Conservation (phyloP, 495 filamentous ascomycete genomes). For the Penicillium psychrofluorescens region DNA sequence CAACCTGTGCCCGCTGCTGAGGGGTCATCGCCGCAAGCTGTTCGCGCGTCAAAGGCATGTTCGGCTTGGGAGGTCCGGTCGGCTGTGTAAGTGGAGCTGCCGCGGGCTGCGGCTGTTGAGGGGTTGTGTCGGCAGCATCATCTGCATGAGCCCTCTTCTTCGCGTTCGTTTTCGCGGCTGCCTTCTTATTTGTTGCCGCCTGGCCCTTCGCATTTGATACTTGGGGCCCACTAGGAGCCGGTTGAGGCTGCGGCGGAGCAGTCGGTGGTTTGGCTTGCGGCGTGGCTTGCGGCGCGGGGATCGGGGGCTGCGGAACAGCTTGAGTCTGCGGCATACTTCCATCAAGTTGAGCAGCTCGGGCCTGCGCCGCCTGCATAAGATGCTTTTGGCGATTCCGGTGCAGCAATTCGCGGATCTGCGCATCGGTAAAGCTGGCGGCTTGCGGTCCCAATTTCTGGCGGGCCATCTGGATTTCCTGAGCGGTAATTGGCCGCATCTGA, state of each 20-base stretch:
- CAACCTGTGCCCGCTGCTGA: slow-evolving; percentile 40
- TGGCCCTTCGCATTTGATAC: slow-evolving; percentile 14
- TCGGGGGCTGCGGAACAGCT: slow-evolving; percentile 27
- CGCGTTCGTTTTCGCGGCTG: slow-evolving; percentile 23
- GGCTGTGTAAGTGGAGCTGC: slow-evolving; percentile 14
- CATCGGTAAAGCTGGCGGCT: slow-evolving; percentile 39
- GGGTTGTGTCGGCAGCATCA: slow-evolving; percentile 47
- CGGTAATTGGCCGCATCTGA: slow-evolving; percentile 30
- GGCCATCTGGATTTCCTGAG: slow-evolving; percentile 39
- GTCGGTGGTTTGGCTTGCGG: slow-evolving; percentile 18
- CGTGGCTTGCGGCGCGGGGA: slow-evolving; percentile 14
- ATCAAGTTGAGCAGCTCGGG: slow-evolving; percentile 17
- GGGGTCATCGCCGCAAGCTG: slow-evolving; percentile 46
- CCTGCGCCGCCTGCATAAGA: slow-evolving; percentile 24
- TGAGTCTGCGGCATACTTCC: slow-evolving; percentile 23
- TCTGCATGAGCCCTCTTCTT: slow-evolving; percentile 58
- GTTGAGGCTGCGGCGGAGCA: slow-evolving; percentile 16
- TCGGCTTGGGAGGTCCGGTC: slow-evolving; percentile 25
- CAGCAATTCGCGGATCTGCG: slow-evolving; percentile 43
- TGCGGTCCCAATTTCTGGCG: slow-evolving; percentile 33
- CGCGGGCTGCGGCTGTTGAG: slow-evolving; percentile 26
- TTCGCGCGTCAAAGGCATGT: slow-evolving; percentile 31
- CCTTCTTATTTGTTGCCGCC: slow-evolving; percentile 16
- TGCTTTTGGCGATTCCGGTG: slow-evolving; percentile 29
- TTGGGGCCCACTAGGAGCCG: slow-evolving; percentile 7